phyloP scores from a whole-genome alignment of 2,329 filamentous ascomycete species.

The Epichloe uncinata region DNA sequence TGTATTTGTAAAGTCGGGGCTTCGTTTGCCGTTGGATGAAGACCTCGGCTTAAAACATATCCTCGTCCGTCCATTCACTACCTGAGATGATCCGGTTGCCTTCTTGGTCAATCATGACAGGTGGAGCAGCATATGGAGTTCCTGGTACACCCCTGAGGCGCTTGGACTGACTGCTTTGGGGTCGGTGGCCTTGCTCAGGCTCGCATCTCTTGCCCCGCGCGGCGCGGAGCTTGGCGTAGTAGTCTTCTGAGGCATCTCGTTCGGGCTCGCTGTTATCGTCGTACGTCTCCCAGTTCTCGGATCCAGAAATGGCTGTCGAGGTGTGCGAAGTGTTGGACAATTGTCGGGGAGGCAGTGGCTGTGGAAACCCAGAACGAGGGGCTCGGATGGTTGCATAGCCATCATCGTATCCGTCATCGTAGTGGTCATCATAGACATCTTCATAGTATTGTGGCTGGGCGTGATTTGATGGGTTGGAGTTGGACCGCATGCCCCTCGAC shows the following conservation, averaged over 20 bases:
- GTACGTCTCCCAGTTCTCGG: constrained; percentile 97
- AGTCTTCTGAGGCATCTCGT: constrained; percentile 61
- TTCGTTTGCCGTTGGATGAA: background rate
- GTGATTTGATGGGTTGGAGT: constrained; percentile 26
- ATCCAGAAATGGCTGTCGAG: constrained; percentile 66
- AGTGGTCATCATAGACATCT: constrained; percentile 19
- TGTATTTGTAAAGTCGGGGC: background rate
- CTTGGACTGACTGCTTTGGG: constrained; percentile 34
- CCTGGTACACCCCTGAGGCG: constrained; percentile 37
- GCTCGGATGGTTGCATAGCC: constrained; percentile 29
- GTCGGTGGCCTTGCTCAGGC: constrained; percentile 32
- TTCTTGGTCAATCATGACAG: constrained; percentile 40
- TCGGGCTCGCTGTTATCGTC: constrained; percentile 72
- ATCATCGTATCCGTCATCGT: constrained; percentile 17
- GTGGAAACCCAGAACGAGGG: constrained; percentile 22
- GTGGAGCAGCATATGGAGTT: constrained; percentile 26
- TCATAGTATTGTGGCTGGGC: constrained; percentile 23
- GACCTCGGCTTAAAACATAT: constrained; percentile 31
- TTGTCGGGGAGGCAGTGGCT: constrained; percentile 43
- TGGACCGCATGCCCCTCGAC: constrained; percentile 22
- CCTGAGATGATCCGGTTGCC: constrained; percentile 50
- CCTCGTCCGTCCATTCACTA: constrained; percentile 56
- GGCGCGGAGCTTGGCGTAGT: constrained; percentile 65
- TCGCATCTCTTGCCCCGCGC: constrained; percentile 51
- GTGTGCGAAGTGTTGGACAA: constrained; percentile 53